phyloP scores from a whole-genome alignment of 2,329 filamentous ascomycete genomes.

The Colletotrichum salicis region DNA sequence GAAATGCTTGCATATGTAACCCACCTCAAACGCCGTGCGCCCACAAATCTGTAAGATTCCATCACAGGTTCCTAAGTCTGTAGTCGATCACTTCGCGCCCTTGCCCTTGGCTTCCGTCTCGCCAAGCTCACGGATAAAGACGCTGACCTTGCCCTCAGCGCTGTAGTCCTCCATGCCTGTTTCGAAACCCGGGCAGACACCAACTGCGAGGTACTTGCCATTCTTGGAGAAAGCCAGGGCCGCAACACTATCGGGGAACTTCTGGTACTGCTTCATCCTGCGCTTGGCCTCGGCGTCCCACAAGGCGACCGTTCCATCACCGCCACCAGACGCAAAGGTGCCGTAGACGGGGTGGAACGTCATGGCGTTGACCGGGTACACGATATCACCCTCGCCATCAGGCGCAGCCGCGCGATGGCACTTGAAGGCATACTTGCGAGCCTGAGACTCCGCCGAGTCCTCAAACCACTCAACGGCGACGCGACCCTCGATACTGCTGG shows the following conservation, averaged over 20 bases:
- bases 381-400: conserved; percentile 76
- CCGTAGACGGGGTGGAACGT: conserved; percentile 86
- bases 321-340: conserved; percentile 89
- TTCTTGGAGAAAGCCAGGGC: conserved; percentile 81
- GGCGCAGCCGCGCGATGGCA: conserved; percentile 85
- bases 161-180: conserved; percentile 83
- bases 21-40: conserved; percentile 34
- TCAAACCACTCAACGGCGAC: conserved; percentile 99
- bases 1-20: conserved; percentile 43
- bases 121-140: conserved; percentile 84
- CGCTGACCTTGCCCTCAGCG: conserved; percentile 77
- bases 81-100: conserved; percentile 68
- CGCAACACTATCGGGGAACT: conserved; percentile 81
- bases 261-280: conserved; percentile 88
- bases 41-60: conserved; percentile 39
- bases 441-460: conserved; percentile 84
- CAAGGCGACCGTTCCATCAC: conserved; percentile 89
- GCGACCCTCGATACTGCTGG: conserved; percentile 90
- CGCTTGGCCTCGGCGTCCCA: conserved; percentile 95
- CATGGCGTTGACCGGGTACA: conserved; percentile 91
- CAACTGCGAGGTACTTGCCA: conserved; percentile 82
- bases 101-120: conserved; percentile 92
- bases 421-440: conserved; percentile 97
- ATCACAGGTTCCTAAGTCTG: not conserved
- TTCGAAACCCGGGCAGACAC: conserved; percentile 87